Percentiles rank a stretch among this genome's conserved stretches.
Conservation (phyloP, 495 filamentous ascomycete genomes). For the Oleoguttula mirabilis region DNA sequence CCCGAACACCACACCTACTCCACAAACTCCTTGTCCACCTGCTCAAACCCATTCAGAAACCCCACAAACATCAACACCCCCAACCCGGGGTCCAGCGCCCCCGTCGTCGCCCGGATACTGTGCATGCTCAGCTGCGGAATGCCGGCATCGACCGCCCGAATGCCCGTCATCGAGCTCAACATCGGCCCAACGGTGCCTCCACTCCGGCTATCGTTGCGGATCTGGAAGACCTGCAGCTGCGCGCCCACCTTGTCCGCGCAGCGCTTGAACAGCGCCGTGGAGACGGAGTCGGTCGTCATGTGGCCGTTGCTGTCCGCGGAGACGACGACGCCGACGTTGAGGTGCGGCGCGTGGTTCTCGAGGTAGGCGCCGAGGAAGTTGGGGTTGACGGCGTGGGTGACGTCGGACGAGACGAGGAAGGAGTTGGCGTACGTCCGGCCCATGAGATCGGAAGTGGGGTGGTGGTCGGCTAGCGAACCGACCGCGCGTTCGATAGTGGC, state of each 20-base stretch:
- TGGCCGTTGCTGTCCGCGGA: constrained; percentile 83
- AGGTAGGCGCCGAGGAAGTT: constrained; percentile 79
- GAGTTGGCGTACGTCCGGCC: constrained; percentile 82
- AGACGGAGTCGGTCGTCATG: constrained; percentile 81
- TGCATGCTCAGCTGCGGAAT: constrained; percentile 94
- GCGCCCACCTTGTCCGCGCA: constrained; percentile 58
- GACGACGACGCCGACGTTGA: constrained; percentile 83
- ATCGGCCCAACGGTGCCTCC: constrained; percentile 96
- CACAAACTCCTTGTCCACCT: constrained; percentile 82
- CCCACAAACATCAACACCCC: constrained; percentile 81
- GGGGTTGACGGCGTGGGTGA: constrained; percentile 88
- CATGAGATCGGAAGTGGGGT: constrained; percentile 46
- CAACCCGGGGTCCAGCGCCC: constrained; percentile 73
- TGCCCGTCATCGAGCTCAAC: constrained; percentile 66
- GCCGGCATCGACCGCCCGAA: constrained; percentile 78
- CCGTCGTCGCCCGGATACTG: constrained; percentile 80
- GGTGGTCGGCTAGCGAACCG: constrained; percentile 47
- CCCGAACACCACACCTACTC: no score
- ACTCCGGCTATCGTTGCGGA: constrained; percentile 75
- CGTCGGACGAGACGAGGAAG: constrained; percentile 86
- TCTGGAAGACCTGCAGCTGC: constrained; percentile 81
- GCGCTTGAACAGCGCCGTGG: constrained; percentile 59
- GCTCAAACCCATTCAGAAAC: constrained; percentile 79
- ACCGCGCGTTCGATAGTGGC: constrained; percentile 65
- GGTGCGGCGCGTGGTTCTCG: constrained; percentile 65